phyloP scores from a whole-genome alignment of 768 basidiomycete genomes.

The Lactarius quietus region DNA sequence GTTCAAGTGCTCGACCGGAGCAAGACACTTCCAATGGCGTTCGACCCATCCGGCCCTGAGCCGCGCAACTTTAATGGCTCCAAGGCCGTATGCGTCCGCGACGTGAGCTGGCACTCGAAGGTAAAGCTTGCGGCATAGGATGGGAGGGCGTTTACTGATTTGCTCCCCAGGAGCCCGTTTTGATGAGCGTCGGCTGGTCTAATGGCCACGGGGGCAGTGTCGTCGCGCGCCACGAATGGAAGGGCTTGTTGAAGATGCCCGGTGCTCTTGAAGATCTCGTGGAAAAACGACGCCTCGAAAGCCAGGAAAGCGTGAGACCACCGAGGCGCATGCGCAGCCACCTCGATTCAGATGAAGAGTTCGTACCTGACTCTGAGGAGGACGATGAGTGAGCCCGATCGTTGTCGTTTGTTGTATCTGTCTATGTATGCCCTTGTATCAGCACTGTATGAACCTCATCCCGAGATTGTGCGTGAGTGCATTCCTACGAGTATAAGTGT shows the following conservation, averaged over 20 bases:
- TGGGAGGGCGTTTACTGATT: slow-evolving; percentile 6
- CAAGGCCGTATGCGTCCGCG: slow-evolving; percentile 66
- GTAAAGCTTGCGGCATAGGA: slow-evolving; percentile 36
- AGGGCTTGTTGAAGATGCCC: slow-evolving; percentile 74
- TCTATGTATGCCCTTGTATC: not conserved
- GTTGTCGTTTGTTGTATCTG: not conserved
- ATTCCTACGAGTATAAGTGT: not conserved
- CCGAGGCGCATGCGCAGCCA: slow-evolving; percentile 21
- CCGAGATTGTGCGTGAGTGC: not conserved
- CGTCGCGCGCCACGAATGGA: slow-evolving; percentile 95
- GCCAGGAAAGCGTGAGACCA: slow-evolving; percentile 26
- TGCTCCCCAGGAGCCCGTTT: slow-evolving; percentile 63
- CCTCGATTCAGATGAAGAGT: slow-evolving; percentile 20
- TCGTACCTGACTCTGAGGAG: slow-evolving; percentile 11
- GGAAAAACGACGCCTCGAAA: slow-evolving; percentile 48
- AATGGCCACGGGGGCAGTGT: slow-evolving; percentile 59
- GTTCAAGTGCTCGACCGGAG: slow-evolving; percentile 83
- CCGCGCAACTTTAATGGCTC: slow-evolving; percentile 33
- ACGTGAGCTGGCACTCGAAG: slow-evolving; percentile 93
- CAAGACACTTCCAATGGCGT: slow-evolving; percentile 62
- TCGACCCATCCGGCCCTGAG: slow-evolving; percentile 68
- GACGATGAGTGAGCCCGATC: slow-evolving; percentile 10
- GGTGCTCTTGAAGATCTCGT: slow-evolving; percentile 70
- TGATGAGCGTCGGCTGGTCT: slow-evolving; percentile 94
- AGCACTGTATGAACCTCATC: not conserved